phyloP scores from a whole-genome alignment of 2,329 filamentous ascomycete genomes.

The Pestalotiopsis sp. region DNA sequence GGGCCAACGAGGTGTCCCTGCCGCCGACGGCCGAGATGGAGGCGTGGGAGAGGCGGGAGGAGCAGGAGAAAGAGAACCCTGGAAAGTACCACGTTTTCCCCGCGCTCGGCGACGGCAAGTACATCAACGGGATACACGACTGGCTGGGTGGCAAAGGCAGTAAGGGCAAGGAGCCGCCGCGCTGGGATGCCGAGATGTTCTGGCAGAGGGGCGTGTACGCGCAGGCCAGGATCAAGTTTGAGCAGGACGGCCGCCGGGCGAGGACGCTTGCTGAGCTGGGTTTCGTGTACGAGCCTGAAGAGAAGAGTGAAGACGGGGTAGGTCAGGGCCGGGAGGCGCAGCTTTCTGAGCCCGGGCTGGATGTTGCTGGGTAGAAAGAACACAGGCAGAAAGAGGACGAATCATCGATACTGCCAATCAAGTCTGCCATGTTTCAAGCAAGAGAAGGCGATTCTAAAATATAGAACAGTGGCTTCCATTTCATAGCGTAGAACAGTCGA shows the following conservation, averaged over 20 bases:
- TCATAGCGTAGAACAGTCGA: background rate
- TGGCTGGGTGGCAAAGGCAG: constrained; percentile 57
- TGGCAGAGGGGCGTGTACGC: constrained; percentile 73
- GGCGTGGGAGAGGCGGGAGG: constrained; percentile 67
- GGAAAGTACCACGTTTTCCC: constrained; percentile 50
- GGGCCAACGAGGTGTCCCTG: constrained; percentile 69
- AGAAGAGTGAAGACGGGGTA: background rate
- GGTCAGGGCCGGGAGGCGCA: constrained; percentile 13
- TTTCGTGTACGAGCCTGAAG: constrained; percentile 53
- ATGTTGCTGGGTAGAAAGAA: constrained; percentile 18
- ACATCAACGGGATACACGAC: constrained; percentile 69
- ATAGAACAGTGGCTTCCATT: background rate
- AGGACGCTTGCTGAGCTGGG: constrained; percentile 73
- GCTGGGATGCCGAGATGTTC: constrained; percentile 70
- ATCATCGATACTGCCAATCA: background rate
- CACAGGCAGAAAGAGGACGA: background rate
- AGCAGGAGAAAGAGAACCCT: constrained; percentile 50
- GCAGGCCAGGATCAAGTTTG: constrained; percentile 73
- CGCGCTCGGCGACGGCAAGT: constrained; percentile 64
- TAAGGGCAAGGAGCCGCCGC: constrained; percentile 62
- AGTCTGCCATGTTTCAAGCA: no score
- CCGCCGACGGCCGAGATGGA: constrained; percentile 68
- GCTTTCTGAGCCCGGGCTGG: constrained; percentile 12
- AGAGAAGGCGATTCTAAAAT: background rate
- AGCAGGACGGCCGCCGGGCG: constrained; percentile 64